phyloP scores from a whole-genome alignment of 352 stramenopile species.

The Globisporangium middletonii region DNA sequence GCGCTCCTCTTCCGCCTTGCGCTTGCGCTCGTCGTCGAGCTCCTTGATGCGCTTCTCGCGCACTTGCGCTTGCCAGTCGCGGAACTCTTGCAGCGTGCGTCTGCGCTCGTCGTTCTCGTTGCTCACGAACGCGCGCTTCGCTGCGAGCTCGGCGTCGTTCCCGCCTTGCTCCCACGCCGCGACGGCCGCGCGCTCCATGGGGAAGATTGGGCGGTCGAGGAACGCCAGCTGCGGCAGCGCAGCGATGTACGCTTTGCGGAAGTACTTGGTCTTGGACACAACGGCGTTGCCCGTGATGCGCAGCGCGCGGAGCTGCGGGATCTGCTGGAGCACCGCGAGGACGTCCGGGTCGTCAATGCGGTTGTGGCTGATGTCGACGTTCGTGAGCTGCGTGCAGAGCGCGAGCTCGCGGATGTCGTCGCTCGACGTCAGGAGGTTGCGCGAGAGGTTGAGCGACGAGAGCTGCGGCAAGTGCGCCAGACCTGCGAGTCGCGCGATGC shows the following conservation, averaged over 20 bases:
- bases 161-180: conserved; percentile 87
- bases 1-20: conserved; percentile 11
- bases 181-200: conserved; percentile 80
- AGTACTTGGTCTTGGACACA: conserved; percentile 89
- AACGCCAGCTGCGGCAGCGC: conserved; percentile 81
- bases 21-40: conserved; percentile 34
- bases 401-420: conserved; percentile 72
- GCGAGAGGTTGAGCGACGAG: conserved; percentile 84
- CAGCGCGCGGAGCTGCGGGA: conserved; percentile 75
- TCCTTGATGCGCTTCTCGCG: conserved; percentile 55
- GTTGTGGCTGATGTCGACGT: conserved; percentile 93
- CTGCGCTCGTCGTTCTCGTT: conserved; percentile 68
- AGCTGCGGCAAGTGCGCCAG: conserved; percentile 72
- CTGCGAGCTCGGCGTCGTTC: conserved; percentile 80
- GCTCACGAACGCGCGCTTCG: conserved; percentile 68
- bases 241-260: conserved; percentile 91
- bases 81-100: conserved; percentile 66
- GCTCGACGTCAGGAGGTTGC: conserved; percentile 82
- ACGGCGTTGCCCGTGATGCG: conserved; percentile 88
- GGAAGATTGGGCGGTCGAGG: conserved; percentile 94
- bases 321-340: conserved; percentile 72
- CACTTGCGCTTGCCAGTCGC: conserved; percentile 70
- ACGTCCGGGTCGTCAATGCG: conserved; percentile 74
- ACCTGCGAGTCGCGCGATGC: conserved; percentile 77
- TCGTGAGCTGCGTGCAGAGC: conserved; percentile 68